A percentile compares a stretch with the other conserved stretches of the same genome.
phyloP scores from a whole-genome alignment of 2,329 filamentous ascomycete genomes.

The Furcasterigmium sp. region DNA sequence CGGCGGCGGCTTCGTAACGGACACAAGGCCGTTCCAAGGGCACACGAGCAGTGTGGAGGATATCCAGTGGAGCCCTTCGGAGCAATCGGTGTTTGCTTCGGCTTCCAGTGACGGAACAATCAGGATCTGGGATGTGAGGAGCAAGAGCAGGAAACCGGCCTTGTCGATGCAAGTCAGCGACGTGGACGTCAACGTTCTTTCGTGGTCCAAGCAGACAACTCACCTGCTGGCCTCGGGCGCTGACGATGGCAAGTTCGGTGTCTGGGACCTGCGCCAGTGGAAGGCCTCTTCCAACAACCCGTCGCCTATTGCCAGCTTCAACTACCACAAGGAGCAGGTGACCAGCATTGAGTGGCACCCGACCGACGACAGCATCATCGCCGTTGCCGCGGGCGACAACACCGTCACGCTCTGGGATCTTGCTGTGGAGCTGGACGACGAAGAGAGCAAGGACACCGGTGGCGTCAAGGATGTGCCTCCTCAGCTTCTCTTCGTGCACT shows the following conservation, averaged over 20 bases:
- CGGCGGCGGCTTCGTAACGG: constrained; percentile 84
- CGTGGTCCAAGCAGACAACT: constrained; percentile 83
- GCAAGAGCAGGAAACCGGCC: constrained; percentile 83
- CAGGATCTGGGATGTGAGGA: constrained; percentile 91
- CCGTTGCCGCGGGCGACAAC: constrained; percentile 87
- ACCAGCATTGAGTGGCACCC: constrained; percentile 97
- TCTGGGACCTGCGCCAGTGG: constrained; percentile 96
- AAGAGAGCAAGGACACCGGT: constrained; percentile 86
- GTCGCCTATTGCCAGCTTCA: constrained; percentile 84
- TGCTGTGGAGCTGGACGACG: constrained; percentile 92
- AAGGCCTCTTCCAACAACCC: constrained; percentile 50
- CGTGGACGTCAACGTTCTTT: constrained; percentile 92
- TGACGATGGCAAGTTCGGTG: constrained; percentile 89
- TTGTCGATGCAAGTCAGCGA: constrained; percentile 79
- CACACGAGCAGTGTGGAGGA: constrained; percentile 88
- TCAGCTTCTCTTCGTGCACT: constrained; percentile 94
- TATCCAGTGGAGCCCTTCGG: constrained; percentile 91
- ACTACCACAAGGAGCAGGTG: constrained; percentile 94
- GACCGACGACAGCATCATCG: constrained; percentile 91
- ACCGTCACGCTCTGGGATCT: constrained; percentile 96
- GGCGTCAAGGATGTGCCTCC: constrained; percentile 87
- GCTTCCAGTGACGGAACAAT: constrained; percentile 91
- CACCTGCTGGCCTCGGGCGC: constrained; percentile 89
- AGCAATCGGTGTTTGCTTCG: constrained; percentile 90
- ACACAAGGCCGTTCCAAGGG: constrained; percentile 75